Conservation (phyloP, 2,329 filamentous ascomycete species). For the Fusarium nematophilum region DNA sequence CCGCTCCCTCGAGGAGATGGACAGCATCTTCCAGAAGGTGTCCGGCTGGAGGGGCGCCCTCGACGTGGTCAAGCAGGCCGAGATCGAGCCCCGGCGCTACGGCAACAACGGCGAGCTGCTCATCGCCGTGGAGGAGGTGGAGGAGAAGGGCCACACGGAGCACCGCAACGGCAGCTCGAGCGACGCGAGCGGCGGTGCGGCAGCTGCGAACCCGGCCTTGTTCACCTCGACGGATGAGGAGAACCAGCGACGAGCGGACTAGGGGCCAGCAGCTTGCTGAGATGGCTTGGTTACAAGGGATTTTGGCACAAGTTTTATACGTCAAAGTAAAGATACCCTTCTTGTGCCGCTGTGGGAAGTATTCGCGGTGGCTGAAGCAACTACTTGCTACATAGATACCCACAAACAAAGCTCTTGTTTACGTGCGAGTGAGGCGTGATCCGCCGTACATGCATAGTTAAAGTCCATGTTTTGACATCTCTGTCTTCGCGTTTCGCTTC, state of each 20-base stretch:
- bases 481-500: too few relatives aligned
- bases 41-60: constrained; percentile 54
- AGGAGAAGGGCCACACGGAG: constrained; percentile 50
- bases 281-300: neutral
- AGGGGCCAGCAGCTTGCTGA: neutral
- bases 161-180: constrained; percentile 46
- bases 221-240: constrained; percentile 50
- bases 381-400: constrained; percentile 26
- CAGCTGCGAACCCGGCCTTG: constrained; percentile 41
- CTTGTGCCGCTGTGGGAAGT: neutral
- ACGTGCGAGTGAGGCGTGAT: too few relatives aligned
- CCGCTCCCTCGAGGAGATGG: constrained; percentile 74
- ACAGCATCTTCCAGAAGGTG: constrained; percentile 70
- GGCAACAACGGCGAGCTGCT: constrained; percentile 70
- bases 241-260: constrained; percentile 43
- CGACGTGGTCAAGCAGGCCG: constrained; percentile 51
- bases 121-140: constrained; percentile 56
- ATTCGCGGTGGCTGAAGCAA: neutral
- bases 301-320: neutral
- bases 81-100: constrained; percentile 65
- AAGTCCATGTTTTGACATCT: too few relatives aligned
- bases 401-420: constrained; percentile 13
- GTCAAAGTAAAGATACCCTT: constrained; percentile 15
- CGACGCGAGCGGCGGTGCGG: constrained; percentile 32
- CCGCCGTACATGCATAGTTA: too few relatives aligned